These are phyloP conservation scores for Mortierella alpina DNA, from an alignment of 192 early-diverging fungal species.

Conservation along the genomic window DNA sequence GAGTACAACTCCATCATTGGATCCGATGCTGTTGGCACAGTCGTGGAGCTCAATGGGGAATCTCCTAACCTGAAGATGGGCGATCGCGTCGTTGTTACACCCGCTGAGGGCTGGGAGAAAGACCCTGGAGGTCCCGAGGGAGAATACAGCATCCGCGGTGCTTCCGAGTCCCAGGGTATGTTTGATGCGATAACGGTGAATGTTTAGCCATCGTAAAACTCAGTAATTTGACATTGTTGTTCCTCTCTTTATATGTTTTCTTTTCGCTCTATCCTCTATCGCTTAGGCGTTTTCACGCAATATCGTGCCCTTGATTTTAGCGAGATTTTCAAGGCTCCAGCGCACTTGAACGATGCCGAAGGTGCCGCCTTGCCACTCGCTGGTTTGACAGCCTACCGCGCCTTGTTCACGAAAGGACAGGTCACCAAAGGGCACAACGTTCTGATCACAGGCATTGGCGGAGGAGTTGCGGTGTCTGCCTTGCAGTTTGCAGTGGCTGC, in stretches of 20 bases:
- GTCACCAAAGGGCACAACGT: slow-evolving; percentile 65
- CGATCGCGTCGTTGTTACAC: slow-evolving; percentile 60
- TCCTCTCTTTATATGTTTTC: no score
- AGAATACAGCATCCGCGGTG: slow-evolving; percentile 52
- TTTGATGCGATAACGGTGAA: neutral
- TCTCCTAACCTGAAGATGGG: slow-evolving; percentile 42
- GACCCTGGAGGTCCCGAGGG: slow-evolving; percentile 68
- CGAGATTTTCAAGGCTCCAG: slow-evolving; percentile 63
- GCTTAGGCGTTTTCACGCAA: slow-evolving; percentile 68
- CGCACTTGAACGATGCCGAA: slow-evolving; percentile 67
- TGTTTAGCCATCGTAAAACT: neutral
- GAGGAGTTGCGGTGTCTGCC: slow-evolving; percentile 76
- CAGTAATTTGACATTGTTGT: neutral
- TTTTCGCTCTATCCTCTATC: neutral
- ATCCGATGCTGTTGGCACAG: slow-evolving; percentile 66
- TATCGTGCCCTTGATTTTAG: slow-evolving; percentile 55
- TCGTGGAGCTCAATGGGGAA: slow-evolving; percentile 41
- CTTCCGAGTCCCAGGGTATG: slow-evolving; percentile 15
- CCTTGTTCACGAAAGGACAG: slow-evolving; percentile 69
- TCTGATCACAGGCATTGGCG: slow-evolving; percentile 78
- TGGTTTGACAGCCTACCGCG: slow-evolving; percentile 71
- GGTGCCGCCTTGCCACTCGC: slow-evolving; percentile 78
- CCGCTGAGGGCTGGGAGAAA: slow-evolving; percentile 63
- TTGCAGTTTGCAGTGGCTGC: slow-evolving; percentile 71
- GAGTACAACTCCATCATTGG: slow-evolving; percentile 65